phyloP scores from a whole-genome alignment of 1,284 basidiomycete genomes.

The Sparassis latifolia region DNA sequence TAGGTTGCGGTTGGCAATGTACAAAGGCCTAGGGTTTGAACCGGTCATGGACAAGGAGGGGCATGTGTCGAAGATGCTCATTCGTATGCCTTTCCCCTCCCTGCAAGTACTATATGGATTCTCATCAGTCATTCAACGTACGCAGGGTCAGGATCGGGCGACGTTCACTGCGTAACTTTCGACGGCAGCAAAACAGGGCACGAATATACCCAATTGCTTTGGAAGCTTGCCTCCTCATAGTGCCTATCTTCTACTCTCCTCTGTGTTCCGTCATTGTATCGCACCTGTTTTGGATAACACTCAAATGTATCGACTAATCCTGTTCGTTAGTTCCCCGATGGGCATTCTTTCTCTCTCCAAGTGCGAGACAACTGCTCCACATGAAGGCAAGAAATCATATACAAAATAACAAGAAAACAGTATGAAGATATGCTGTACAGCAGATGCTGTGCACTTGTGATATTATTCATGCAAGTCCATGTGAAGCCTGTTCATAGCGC shows the following conservation, averaged over 20 bases:
- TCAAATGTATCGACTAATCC: neutral
- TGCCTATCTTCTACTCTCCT: neutral
- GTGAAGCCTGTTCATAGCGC: no score
- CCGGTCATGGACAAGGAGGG: conserved; percentile 51
- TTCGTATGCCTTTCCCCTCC: conserved; percentile 43
- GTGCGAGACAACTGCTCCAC: no score
- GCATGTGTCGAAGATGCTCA: conserved; percentile 50
- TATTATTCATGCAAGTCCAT: no score
- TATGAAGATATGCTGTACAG: no score
- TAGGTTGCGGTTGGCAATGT: conserved; percentile 61
- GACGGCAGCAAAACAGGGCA: conserved; percentile 24
- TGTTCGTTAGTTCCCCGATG: neutral
- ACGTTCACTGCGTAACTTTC: conserved; percentile 42
- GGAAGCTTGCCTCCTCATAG: conserved; percentile 54
- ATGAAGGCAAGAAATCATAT: no score
- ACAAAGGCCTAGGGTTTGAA: conserved; percentile 64
- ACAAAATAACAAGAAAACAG: no score
- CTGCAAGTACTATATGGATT: neutral
- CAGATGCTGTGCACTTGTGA: no score
- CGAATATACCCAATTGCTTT: conserved; percentile 38
- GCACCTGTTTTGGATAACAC: neutral
- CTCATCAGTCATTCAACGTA: neutral
- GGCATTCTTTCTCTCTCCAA: neutral
- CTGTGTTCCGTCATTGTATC: neutral
- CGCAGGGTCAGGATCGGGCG: conserved; percentile 56